Evolutionary conservation across 768 basidiomycete species (phyloP), one percentile per base, ranked within the genome.

Genomic region (Suillus variegatus): DNA sequence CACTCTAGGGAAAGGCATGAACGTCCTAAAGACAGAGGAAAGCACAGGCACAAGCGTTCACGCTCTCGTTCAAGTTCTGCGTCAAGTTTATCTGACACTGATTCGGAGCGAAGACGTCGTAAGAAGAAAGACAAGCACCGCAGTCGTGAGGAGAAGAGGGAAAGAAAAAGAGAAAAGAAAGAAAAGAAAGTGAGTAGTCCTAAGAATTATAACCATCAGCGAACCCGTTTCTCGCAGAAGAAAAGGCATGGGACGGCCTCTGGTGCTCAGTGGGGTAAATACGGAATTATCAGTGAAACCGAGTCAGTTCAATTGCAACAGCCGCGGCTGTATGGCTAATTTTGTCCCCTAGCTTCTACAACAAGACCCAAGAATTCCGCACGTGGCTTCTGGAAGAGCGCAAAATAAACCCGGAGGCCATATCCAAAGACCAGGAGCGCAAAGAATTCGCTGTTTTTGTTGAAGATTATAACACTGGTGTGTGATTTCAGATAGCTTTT

Each of bases 301-400:
- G 94, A 97, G 95, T 97, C 70, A 73, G 92, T 82, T 22, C 35
- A 20, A 62, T 57, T 43, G 18, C 60, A 69, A 52, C 62, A 12
- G 32, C 55, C 36, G 60, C 46, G 18, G 56, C 58, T 52, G 49
- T 61, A n/a, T 38, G 49, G 51, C 47, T 78, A 51, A 40, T 46
- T 61, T 47, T n/a, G 35, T 49, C 49, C 54, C 3, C 66, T 46
- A 95, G 94, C 71, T 85, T 95, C 63, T 93, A 90, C 73, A 88
- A 83, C 63, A 96, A 94, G 72, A 87, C 86, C 38, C 85, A 88
- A 66, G 95, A 97, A 77, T 97, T 97, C 76, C 85, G 92, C 62
- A 86, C 92, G 3, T 97, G 95, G 95, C 87, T 97, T 5, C 88
- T 97, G 14, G 95, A 97, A 75, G 95, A 97, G 73, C 88, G 92